Conservation (phyloP, 331 rosid genomes). For the Cydonia oblonga region DNA sequence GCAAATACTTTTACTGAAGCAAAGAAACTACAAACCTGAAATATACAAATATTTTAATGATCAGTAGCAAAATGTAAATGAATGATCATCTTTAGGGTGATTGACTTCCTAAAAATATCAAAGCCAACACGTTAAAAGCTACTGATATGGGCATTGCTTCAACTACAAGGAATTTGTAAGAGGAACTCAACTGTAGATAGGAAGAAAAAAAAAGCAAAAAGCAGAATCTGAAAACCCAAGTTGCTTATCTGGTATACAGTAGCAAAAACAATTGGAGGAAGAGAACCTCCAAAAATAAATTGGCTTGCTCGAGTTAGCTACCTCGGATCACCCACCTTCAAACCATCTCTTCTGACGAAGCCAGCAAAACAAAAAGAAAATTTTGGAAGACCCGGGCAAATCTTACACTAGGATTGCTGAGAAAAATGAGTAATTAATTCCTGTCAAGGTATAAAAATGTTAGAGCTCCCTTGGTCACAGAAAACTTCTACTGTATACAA, state of each 20-base stretch:
- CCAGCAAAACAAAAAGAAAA: neutral
- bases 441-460: constrained; percentile 33
- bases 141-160: neutral
- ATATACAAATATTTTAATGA: neutral
- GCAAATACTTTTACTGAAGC: neutral
- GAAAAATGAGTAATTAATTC: constrained; percentile 46
- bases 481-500: neutral
- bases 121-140: neutral
- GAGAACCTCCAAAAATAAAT: neutral
- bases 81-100: neutral
- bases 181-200: neutral
- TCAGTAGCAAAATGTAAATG: neutral
- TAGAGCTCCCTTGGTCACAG: constrained; percentile 9
- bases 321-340: neutral
- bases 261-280: neutral
- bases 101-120: neutral
- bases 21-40: neutral
- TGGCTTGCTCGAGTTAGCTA: neutral
- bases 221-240: constrained; percentile 3
- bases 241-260: neutral
- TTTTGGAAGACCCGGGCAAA: neutral
- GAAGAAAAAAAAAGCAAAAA: neutral
- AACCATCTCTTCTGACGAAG: neutral
- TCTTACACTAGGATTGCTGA: constrained; percentile 44
- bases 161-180: neutral